A percentile compares a stretch with the other conserved stretches of the same genome.
phyloP scores from a whole-genome alignment of 176 grass and related monocot genomes.

The Ensete glaucum region DNA sequence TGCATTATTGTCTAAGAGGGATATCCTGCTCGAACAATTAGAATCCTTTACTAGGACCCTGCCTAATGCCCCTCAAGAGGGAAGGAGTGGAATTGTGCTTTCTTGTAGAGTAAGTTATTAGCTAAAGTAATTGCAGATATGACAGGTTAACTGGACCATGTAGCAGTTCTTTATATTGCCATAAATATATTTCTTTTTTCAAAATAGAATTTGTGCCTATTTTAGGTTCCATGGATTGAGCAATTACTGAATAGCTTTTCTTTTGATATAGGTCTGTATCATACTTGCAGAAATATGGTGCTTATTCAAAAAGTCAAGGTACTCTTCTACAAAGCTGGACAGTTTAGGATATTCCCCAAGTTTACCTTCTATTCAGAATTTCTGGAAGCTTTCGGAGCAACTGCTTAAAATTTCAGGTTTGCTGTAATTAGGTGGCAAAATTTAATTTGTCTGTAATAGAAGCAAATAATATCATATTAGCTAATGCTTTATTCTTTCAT shows the following conservation, averaged over 20 bases:
- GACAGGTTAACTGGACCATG: not conserved
- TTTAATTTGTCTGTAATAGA: not conserved
- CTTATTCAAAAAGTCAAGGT: slow-evolving; percentile 88
- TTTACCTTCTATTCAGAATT: slow-evolving; percentile 61
- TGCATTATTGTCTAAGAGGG: slow-evolving; percentile 63
- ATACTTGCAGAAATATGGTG: slow-evolving; percentile 92
- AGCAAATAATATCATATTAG: not conserved
- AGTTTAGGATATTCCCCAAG: slow-evolving; percentile 73
- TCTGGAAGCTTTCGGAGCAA: slow-evolving; percentile 86
- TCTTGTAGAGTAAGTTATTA: slow-evolving; percentile 71
- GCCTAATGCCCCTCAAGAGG: slow-evolving; percentile 57
- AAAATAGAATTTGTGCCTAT: not conserved
- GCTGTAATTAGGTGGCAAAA: not conserved
- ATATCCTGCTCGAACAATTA: slow-evolving; percentile 61
- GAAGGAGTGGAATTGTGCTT: slow-evolving; percentile 63
- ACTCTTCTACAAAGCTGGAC: slow-evolving; percentile 67
- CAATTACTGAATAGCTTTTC: slow-evolving; percentile 1
- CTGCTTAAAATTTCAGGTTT: slow-evolving; percentile 82
- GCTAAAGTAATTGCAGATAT: slow-evolving; percentile 7
- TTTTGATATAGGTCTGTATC: slow-evolving; percentile 57
- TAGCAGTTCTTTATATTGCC: slow-evolving; percentile 2
- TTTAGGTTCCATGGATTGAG: not conserved
- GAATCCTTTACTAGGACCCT: slow-evolving; percentile 62
- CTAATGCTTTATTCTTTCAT: not conserved
- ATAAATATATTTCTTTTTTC: not conserved